Evolutionary conservation across 306 rosid species (phyloP), one percentile per base, ranked within the genome.

Genomic region (Astragalus membranaceus): DNA sequence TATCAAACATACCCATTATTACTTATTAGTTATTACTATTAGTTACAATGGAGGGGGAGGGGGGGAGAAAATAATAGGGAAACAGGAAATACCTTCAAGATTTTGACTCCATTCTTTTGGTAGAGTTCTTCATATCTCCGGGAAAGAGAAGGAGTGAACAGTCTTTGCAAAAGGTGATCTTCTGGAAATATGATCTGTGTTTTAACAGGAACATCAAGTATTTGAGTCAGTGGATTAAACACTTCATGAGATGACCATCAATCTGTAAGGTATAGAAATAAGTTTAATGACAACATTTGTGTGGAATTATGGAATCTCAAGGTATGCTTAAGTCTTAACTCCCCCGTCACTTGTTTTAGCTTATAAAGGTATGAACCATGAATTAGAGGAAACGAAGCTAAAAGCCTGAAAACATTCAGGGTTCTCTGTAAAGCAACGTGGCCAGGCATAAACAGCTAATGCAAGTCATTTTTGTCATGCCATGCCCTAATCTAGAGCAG

Each of bases 111-210:
- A 77, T 88, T 93, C 81, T 85, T 84, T 73, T 80, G 80, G 87
- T 90, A 93, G 69, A 90, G 91, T 70, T 90, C 88, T 78, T 93
- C 98, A 74, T 90, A 93, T 84, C 88, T 93, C 72, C 36, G 78
- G 60, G 96, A 83, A 72, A 93, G 92, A 67, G 97, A 85, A 85
- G 94, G 92, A 84, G 98, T 88, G 80, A 93, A 93, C 64, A 90
- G 79, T 75, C 98, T 88, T 84, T 67, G 85, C 83, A 93, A 81
- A 39, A 93, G 85, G 81, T 88, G 92, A 56, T 82, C 70, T 63
- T 93, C 98, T 8, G 97, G 98, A 80, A 90, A 93, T 79, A 90
- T 74, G 55, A 90, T 82, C 98, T 75, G 69, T 72, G 2, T 76
- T 78, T 71, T 53, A 39, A 37, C 33, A 33, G 57, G 43, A 20